phyloP scores from a whole-genome alignment of 75 land plant species.

The Pinus tabuliformis region DNA sequence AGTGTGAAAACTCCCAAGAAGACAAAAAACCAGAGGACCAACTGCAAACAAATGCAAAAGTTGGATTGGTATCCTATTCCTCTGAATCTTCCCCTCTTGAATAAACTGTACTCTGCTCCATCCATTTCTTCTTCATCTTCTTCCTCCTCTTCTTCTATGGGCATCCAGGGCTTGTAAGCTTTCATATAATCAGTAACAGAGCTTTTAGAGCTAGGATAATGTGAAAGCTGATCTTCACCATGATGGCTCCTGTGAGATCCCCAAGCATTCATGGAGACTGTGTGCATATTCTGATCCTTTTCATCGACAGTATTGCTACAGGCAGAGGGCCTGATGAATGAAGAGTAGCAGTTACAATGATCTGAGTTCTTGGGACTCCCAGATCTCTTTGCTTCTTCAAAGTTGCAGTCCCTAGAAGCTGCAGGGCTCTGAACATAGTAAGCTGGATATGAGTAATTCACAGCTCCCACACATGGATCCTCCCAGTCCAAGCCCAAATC shows the following conservation, averaged over 20 bases:
- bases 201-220: background rate
- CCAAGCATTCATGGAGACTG: no score
- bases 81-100: constrained; percentile 13
- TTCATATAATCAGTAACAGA: background rate
- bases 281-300: background rate
- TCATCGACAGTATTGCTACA: background rate
- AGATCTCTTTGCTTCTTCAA: background rate
- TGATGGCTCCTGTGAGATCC: no score
- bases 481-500: background rate
- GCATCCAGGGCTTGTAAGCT: background rate
- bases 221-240: no score
- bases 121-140: constrained; percentile 4
- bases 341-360: background rate
- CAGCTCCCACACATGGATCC: constrained; percentile 2
- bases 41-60: constrained; percentile 40
- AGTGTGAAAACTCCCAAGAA: constrained; percentile 40
- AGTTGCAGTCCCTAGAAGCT: background rate
- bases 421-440: background rate
- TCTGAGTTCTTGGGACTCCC: background rate
- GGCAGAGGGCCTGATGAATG: background rate
- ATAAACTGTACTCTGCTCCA: constrained; percentile 6
- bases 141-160: constrained; percentile 14
- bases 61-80: background rate
- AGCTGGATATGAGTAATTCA: background rate
- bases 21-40: constrained; percentile 38